A percentile compares a stretch with the other conserved stretches of the same genome.
phyloP scores from a whole-genome alignment of 306 rosid species.

The Trifolium pratense region DNA sequence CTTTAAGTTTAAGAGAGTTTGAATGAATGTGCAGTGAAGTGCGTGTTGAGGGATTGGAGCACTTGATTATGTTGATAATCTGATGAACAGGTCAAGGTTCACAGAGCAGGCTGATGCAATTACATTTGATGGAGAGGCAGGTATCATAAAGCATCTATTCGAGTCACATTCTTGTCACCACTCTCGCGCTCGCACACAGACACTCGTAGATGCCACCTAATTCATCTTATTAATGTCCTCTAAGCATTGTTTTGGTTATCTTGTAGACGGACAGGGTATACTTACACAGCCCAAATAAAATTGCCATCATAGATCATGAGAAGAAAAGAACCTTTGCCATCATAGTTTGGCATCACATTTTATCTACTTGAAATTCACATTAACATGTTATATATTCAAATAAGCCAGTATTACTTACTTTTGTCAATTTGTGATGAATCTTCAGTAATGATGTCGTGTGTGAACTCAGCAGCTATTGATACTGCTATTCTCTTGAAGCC shows the following conservation, averaged over 20 bases:
- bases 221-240: constrained; percentile 9
- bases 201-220: background rate
- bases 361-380: no score
- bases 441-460: no score
- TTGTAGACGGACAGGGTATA: constrained; percentile 68
- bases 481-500: constrained; percentile 65
- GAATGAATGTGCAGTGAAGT: constrained; percentile 70
- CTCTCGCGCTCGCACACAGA: no score
- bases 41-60: constrained; percentile 85
- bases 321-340: constrained; percentile 73
- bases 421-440: background rate
- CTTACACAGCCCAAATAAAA: constrained; percentile 63
- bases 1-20: constrained; percentile 29
- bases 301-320: constrained; percentile 85
- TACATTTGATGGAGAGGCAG: constrained; percentile 78
- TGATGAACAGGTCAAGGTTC: constrained; percentile 58
- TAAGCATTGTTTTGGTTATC: constrained; percentile 30
- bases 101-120: constrained; percentile 90
- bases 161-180: background rate
- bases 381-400: background rate
- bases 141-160: background rate
- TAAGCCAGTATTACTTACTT: background rate
- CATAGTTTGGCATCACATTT: background rate
- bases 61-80: constrained; percentile 74
- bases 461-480: constrained; percentile 71